Evolutionary conservation across 176 grass and related monocot genomes (phyloP), one percentile per base, ranked within the genome.

Genomic region (Carex myosuroides): DNA sequence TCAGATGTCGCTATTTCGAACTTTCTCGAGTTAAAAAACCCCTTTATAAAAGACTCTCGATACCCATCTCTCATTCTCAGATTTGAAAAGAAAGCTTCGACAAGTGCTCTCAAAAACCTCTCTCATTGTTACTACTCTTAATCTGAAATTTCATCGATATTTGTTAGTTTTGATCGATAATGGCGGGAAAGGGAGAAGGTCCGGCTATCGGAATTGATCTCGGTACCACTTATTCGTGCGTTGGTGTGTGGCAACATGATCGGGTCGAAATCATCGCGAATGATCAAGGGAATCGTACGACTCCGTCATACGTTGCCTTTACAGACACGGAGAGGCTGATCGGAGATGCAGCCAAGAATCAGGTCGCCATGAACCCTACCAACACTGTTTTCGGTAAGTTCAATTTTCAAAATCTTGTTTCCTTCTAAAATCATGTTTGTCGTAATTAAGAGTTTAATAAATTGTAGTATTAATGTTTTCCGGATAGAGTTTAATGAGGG

Each of bases 211-310:
- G 94, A 79, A 97, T 97, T 87, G 94, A 97, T 62, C 90, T 97
- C 32, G 94, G 94, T 64, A 94, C 94, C 16, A 97, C 94, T n/a
- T 97, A 97, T 87, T 97, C 94, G 48, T 97, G 94, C 85, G 90
- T 97, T 18, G 94, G 94, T 66, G 94, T 97, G 58, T 97, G 94
- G 94, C 94, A 97, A 60, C 94, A 97, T 85, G 94, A 97, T 82
- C 87, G 94, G 22, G 90, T 94, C 52, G 94, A 97, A 88, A 97
- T 97, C 86, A 90, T 94, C 88, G 94, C 94, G 64, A 97, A 94
- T 52, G 94, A 97, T 61, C 94, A 94, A 65, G 91, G 94, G 0
- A 97, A 97, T 82, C 91, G 94, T 80, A 94, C 92, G 81, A 97
- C 94, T 17, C 94, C 92, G 6, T 94, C 94, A 46, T 97, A 97